These are phyloP conservation scores for Pleurotus salmoneostramineus DNA, from an alignment of 768 basidiomycete species.

Conservation along the genomic window DNA sequence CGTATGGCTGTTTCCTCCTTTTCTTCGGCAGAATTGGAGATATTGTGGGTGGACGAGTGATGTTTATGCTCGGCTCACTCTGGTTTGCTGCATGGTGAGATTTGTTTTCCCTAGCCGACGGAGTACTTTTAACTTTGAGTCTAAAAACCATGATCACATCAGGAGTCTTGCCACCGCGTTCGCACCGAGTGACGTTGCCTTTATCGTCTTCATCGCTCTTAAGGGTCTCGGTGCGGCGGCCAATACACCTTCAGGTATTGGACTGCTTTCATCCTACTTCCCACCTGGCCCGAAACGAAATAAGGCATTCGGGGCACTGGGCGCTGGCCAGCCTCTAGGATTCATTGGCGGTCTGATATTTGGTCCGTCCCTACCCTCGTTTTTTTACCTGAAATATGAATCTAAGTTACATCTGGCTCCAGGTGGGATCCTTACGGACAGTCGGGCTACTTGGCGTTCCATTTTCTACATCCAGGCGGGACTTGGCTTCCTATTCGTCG, in stretches of 20 bases:
- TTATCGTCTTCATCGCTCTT: slow-evolving; percentile 27
- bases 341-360: slow-evolving; percentile 28
- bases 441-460: slow-evolving; percentile 24
- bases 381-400: not conserved
- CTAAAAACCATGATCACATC: not conserved
- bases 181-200: slow-evolving; percentile 19
- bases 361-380: slow-evolving; percentile 13
- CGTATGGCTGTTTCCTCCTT: slow-evolving; percentile 19
- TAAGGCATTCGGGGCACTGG: slow-evolving; percentile 27
- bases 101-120: not conserved
- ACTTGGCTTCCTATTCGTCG: slow-evolving; percentile 21
- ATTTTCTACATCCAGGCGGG: slow-evolving; percentile 30
- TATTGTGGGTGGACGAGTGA: slow-evolving; percentile 18
- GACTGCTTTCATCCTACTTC: slow-evolving; percentile 23
- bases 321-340: slow-evolving; percentile 28
- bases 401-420: not conserved
- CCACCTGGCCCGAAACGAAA: slow-evolving; percentile 24
- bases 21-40: slow-evolving; percentile 21
- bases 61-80: slow-evolving; percentile 25
- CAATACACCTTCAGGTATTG: slow-evolving; percentile 25
- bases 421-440: slow-evolving; percentile 28
- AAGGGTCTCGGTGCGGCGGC: slow-evolving; percentile 29
- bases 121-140: not conserved
- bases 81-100: slow-evolving; percentile 27
- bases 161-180: slow-evolving; percentile 27